phyloP scores from a whole-genome alignment of 129 eudicot species.

The Flaveria sonorensis region DNA sequence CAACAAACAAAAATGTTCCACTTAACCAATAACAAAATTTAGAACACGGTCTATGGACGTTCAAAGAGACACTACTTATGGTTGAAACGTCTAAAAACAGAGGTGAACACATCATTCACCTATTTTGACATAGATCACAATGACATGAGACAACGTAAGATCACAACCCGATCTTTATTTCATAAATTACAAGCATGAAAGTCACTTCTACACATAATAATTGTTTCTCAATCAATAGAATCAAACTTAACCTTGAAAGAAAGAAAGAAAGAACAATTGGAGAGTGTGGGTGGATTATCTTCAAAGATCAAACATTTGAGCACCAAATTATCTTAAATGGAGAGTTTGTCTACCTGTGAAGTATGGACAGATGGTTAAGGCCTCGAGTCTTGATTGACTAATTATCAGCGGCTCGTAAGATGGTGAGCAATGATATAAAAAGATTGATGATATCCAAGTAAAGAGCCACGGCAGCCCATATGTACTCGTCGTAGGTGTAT shows the following conservation, averaged over 20 bases:
- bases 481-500: conserved; percentile 63
- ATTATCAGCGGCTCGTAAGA: conserved; percentile 37
- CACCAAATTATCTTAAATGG: neutral
- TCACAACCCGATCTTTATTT: neutral
- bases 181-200: neutral
- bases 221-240: neutral
- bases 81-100: no score
- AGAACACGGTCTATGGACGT: no score
- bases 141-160: no score
- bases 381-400: neutral
- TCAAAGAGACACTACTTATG: no score
- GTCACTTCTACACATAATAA: no score
- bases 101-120: no score
- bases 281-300: conserved; percentile 7
- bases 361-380: conserved; percentile 23
- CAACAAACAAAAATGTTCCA: no score
- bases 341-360: conserved; percentile 10
- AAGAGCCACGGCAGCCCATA: conserved; percentile 61
- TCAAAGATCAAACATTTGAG: conserved; percentile 5
- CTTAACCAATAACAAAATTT: no score
- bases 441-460: conserved; percentile 76
- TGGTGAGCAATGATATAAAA: conserved; percentile 46
- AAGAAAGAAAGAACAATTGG: neutral
- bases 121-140: neutral
- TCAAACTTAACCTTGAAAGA: conserved; percentile 3